Evolutionary conservation across 2,329 filamentous ascomycete genomes (phyloP), one percentile per base, ranked within the genome.

Genomic region (Botrytis pseudocinerea): DNA sequence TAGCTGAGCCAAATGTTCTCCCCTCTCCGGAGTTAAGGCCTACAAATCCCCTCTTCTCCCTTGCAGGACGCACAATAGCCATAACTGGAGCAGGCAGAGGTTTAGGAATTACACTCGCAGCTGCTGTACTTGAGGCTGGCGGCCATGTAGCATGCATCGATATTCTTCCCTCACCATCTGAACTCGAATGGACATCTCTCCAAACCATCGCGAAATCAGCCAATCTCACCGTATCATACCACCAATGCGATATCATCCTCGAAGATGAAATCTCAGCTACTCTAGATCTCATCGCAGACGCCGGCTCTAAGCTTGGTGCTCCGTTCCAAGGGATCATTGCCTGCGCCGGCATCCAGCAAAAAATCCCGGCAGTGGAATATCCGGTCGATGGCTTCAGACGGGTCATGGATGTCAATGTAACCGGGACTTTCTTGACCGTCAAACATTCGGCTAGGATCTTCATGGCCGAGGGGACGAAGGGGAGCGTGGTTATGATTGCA

Each of bases 321-420:
- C 44, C 63, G 22, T 42, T 66, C n/a, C 40, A 93, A 78, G 91
- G 91, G 0, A 82, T 93, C 63, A 84, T 93, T n/a, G 90, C 91
- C 0, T 90, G 90, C 0, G 91, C 91, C 0, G 91, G 90, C 1
- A 86, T 87, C 57, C 90, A 93, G 81, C 89, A 93, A 80, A 87
- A 93, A 77, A 91, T 87, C 2, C 84, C 90, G 0, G 90, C 91
- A 4, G 81, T 92, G 60, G 91, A 93, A 44, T 93, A 93, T 79
- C 85, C 84, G 35, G 86, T 89, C 61, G 84, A 80, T 2, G 81
- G 84, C 72, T 79, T 81, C 35, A 70, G 68, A 54, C 59, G 89
- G 82, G 91, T 94, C 82, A 85, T 94, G 79, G 84, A 90, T 78
- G 88, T 92, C 76, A 92, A 94, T 82, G 85, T 92, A 80, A 92